A percentile compares a stretch with the other conserved stretches of the same genome.
These are phyloP conservation scores for Teratosphaeriaceae sp. DNA, from an alignment of 2,329 filamentous ascomycete species.

Conservation along the genomic window DNA sequence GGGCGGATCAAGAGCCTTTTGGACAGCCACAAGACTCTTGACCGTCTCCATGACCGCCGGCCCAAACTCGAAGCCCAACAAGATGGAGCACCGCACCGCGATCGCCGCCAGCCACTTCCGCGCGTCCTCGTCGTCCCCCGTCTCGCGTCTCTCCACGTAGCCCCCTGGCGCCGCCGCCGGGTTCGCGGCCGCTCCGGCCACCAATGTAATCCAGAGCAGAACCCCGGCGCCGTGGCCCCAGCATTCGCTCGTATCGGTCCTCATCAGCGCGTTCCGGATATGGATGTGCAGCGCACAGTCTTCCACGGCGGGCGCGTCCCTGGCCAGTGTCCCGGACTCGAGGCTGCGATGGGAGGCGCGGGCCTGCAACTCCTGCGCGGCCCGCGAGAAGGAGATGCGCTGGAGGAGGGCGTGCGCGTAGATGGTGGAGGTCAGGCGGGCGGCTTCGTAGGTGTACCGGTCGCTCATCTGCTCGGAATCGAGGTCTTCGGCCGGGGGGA, in stretches of 20 bases:
- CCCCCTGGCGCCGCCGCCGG: conserved; percentile 8
- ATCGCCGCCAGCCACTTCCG: conserved; percentile 27
- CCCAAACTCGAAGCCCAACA: conserved; percentile 27
- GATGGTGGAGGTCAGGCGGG: conserved; percentile 21
- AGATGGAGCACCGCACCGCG: conserved; percentile 24
- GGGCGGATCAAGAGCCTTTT: conserved; percentile 14
- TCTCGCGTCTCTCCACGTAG: conserved; percentile 5
- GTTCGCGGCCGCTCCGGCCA: conserved; percentile 26
- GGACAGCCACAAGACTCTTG: conserved; percentile 22
- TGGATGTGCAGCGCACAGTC: conserved; percentile 11
- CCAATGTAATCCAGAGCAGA: conserved; percentile 26
- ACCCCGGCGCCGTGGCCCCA: conserved; percentile 29
- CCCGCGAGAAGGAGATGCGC: conserved; percentile 18
- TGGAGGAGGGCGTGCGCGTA: conserved; percentile 23
- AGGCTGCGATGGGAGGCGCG: conserved; percentile 1
- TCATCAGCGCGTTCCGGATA: conserved; percentile 19
- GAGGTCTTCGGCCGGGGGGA: conserved; percentile 5
- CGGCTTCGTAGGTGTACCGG: conserved; percentile 22
- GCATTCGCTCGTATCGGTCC: conserved; percentile 24
- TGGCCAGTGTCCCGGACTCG: neutral
- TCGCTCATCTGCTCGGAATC: conserved; percentile 13
- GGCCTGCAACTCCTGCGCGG: conserved; percentile 9
- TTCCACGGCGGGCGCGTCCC: neutral
- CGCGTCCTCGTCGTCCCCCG: conserved; percentile 18
- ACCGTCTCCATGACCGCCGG: conserved; percentile 21